Percentiles rank a stretch among this genome's conserved stretches.
phyloP scores from a whole-genome alignment of 1,284 basidiomycete species.

The Malassezia sp. region DNA sequence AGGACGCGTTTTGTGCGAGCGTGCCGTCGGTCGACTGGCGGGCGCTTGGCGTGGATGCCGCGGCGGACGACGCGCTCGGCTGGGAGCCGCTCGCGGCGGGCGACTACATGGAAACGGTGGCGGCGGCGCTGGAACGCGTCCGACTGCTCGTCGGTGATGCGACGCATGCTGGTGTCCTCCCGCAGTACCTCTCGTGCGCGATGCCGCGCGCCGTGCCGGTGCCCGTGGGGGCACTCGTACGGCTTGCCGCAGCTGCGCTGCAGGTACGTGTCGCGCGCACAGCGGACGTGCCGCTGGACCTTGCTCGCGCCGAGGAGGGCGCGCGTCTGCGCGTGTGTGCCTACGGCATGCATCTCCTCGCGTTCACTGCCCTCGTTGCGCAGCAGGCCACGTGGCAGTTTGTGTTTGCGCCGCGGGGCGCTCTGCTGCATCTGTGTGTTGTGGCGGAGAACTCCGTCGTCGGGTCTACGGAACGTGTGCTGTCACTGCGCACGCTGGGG shows the following conservation, averaged over 20 bases:
- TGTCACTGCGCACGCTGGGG: slow-evolving; percentile 19
- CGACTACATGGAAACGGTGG: slow-evolving; percentile 14
- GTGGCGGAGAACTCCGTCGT: slow-evolving; percentile 11
- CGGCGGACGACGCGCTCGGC: slow-evolving; percentile 1
- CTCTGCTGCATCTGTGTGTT: slow-evolving; percentile 20
- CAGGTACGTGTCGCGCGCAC: slow-evolving; percentile 16
- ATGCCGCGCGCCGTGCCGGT: slow-evolving; percentile 60
- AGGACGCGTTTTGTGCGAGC: slow-evolving; percentile 15
- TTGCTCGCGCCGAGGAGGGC: slow-evolving; percentile 17
- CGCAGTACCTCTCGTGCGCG: slow-evolving; percentile 41
- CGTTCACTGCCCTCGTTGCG: slow-evolving; percentile 15
- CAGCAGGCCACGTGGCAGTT: slow-evolving; percentile 15
- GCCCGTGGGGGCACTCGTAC: slow-evolving; percentile 55
- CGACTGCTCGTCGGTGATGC: slow-evolving; percentile 17
- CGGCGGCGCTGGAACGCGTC: slow-evolving; percentile 15
- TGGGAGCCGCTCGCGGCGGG: neutral
- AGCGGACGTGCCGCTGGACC: slow-evolving; percentile 12
- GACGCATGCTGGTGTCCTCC: slow-evolving; percentile 11
- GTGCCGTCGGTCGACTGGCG: slow-evolving; percentile 18
- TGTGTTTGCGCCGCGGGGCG: slow-evolving; percentile 5
- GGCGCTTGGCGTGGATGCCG: neutral
- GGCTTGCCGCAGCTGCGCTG: slow-evolving; percentile 49
- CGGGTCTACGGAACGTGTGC: neutral
- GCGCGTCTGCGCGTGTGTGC: slow-evolving; percentile 16
- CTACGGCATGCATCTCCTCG: slow-evolving; percentile 19